phyloP scores from a whole-genome alignment of 495 filamentous ascomycete species.

The Talaromyces trachyspermus region DNA sequence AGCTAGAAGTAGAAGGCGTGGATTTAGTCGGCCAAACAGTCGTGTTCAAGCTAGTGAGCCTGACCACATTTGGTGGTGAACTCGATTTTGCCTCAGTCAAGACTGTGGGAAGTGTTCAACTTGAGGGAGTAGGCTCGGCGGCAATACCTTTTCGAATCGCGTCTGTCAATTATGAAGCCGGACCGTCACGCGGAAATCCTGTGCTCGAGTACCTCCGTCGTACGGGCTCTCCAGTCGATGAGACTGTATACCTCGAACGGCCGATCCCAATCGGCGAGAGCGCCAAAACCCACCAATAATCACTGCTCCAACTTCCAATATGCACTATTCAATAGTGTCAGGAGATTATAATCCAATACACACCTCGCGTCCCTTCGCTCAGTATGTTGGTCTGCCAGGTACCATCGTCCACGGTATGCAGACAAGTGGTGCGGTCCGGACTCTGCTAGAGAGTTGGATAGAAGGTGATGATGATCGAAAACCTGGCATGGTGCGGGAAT shows the following conservation, averaged over 20 bases:
- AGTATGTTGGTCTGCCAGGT: slow-evolving; percentile 70
- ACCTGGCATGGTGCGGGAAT: slow-evolving; percentile 13
- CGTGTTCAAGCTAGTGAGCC: slow-evolving; percentile 88
- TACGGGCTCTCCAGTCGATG: slow-evolving; percentile 89
- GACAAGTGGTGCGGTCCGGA: slow-evolving; percentile 89
- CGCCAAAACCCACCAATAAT: slow-evolving; percentile 76
- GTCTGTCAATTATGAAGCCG: slow-evolving; percentile 88
- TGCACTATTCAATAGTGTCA: slow-evolving; percentile 92
- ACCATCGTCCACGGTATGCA: slow-evolving; percentile 79
- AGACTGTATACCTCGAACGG: slow-evolving; percentile 93
- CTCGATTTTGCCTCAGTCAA: slow-evolving; percentile 84
- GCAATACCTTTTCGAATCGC: slow-evolving; percentile 84
- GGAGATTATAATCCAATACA: slow-evolving; percentile 99
- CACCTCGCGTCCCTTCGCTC: slow-evolving; percentile 89
- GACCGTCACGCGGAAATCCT: slow-evolving; percentile 84
- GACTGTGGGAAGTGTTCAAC: slow-evolving; percentile 42
- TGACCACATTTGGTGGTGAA: slow-evolving; percentile 89
- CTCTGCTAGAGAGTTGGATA: slow-evolving; percentile 96
- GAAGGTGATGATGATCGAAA: slow-evolving; percentile 91
- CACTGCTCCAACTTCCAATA: slow-evolving; percentile 86
- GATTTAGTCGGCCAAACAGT: slow-evolving; percentile 85
- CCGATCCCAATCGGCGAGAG: slow-evolving; percentile 89
- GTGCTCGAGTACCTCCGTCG: slow-evolving; percentile 93
- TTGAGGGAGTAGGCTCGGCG: too few relatives aligned
- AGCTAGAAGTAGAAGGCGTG: slow-evolving; percentile 65